phyloP scores from a whole-genome alignment of 169 alveolate genomes.

The Cryptosporidium xiaoi region DNA sequence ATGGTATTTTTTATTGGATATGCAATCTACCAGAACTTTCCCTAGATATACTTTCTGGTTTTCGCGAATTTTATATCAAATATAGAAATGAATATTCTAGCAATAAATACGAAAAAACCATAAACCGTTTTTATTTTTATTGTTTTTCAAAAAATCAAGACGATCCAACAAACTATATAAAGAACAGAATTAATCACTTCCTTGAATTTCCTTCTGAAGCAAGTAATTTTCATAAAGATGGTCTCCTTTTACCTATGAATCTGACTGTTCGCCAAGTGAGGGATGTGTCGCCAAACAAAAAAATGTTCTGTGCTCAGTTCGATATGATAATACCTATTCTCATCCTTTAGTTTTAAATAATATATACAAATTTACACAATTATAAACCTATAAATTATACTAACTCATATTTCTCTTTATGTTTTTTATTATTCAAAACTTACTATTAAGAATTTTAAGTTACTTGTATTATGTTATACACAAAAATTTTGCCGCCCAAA shows the following conservation, averaged over 20 bases:
- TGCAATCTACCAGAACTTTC: constrained; percentile 69
- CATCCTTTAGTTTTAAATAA: too few relatives aligned
- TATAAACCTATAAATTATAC: too few relatives aligned
- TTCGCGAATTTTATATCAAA: constrained; percentile 75
- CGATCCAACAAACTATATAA: constrained; percentile 78
- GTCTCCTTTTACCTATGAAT: not conserved
- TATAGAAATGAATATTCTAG: too few relatives aligned
- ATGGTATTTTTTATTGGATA: constrained; percentile 28
- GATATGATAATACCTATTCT: constrained; percentile 69
- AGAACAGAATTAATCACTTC: constrained; percentile 76
- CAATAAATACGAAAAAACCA: constrained; percentile 32
- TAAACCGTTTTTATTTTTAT: constrained; percentile 80
- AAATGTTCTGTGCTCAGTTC: constrained; percentile 83
- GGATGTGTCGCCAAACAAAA: constrained; percentile 83
- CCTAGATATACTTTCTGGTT: constrained; percentile 82
- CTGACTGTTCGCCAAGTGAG: constrained; percentile 79
- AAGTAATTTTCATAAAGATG: constrained; percentile 27
- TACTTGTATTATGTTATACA: too few relatives aligned
- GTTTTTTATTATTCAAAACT: too few relatives aligned
- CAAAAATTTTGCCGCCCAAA: too few relatives aligned
- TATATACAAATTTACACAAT: too few relatives aligned
- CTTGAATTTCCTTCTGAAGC: not conserved
- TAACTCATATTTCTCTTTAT: too few relatives aligned
- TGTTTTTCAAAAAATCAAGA: constrained; percentile 82
- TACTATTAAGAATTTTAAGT: too few relatives aligned